Evolutionary conservation across 805 yeast species (phyloP), one percentile per base, ranked within the genome.

Genomic region (Maudiozyma barnettii): DNA sequence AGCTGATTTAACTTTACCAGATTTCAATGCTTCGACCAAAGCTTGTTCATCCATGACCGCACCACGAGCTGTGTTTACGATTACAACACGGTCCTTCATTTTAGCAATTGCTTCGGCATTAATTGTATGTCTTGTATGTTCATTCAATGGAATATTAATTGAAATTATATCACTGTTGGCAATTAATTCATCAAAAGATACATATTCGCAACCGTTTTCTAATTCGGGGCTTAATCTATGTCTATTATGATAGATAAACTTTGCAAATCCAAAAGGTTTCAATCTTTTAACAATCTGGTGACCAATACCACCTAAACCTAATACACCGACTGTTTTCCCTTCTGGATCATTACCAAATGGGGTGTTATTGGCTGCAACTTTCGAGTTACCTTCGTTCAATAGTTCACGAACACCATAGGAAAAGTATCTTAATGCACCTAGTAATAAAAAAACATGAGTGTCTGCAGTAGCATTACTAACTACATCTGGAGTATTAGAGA

Each of bases 251-350:
- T 88, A 88, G 36, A 82, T 64, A 53, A 84, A 77, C 56, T 77
- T 79, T 31, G 65, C 68, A 65, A 87, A 85, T 2, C 93, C 95
- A 65, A 88, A 87, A 8, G 91, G 90, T 53, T 68, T 66, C 51
- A 85, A 72, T 55, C 91, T 75, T 53, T 79, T 78, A 46, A 87
- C 74, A 45, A 88, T 79, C 29, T 86, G 84, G 49, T 89, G 77
- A 42, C 96, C 96, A 66, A 88, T 87, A 33, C 95, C 95, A 31
- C 96, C 96, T 77, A 88, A 74, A 14, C 96, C 96, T 45, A 84
- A 70, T 46, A 88, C 80, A 43, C 96, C 96, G 20, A 88, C 81
- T 18, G 73, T 73, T 59, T 82, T 82, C 8, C 86, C 87, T 51
- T 73, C 79, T 16, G 95, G 95, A 58, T 82, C 90, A 58, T 76